Evolutionary conservation across 371 early-diverging fungal species (phyloP).

Genomic region (Apophysomyces trapeziformis): DNA sequence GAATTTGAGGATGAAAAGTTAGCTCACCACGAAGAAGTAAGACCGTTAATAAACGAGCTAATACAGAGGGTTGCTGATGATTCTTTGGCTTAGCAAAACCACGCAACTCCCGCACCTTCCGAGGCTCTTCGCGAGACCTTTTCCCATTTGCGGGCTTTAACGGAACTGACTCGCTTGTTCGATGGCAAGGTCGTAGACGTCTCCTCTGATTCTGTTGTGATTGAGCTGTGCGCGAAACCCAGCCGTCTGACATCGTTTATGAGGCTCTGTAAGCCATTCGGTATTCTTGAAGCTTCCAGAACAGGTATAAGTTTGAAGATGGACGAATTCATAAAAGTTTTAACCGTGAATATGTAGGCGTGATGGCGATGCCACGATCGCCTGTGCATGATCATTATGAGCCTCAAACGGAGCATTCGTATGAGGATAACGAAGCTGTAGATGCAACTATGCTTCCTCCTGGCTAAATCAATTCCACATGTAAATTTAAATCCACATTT

Average conservation of each 20-base stretch:
- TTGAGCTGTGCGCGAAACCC: slow-evolving; percentile 90
- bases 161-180: slow-evolving; percentile 85
- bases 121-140: slow-evolving; percentile 66
- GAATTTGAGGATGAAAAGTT: slow-evolving; percentile 46
- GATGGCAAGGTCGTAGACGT: slow-evolving; percentile 89
- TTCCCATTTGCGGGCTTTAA: slow-evolving; percentile 78
- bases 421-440: slow-evolving; percentile 58
- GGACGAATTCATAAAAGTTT: neutral
- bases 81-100: neutral
- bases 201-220: slow-evolving; percentile 73
- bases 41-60: neutral
- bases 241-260: slow-evolving; percentile 88
- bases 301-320: slow-evolving; percentile 58
- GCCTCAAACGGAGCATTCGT: slow-evolving; percentile 52
- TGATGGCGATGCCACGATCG: slow-evolving; percentile 94
- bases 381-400: slow-evolving; percentile 75
- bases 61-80: neutral
- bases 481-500: neutral
- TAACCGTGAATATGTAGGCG: slow-evolving; percentile 48
- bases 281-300: slow-evolving; percentile 91
- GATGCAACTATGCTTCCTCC: slow-evolving; percentile 92
- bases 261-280: slow-evolving; percentile 89
- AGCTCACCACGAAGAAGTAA: slow-evolving; percentile 33
- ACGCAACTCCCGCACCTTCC: slow-evolving; percentile 33
- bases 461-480: slow-evolving; percentile 59